phyloP scores from a whole-genome alignment of 805 yeast genomes.

The Hanseniaspora thailandica region DNA sequence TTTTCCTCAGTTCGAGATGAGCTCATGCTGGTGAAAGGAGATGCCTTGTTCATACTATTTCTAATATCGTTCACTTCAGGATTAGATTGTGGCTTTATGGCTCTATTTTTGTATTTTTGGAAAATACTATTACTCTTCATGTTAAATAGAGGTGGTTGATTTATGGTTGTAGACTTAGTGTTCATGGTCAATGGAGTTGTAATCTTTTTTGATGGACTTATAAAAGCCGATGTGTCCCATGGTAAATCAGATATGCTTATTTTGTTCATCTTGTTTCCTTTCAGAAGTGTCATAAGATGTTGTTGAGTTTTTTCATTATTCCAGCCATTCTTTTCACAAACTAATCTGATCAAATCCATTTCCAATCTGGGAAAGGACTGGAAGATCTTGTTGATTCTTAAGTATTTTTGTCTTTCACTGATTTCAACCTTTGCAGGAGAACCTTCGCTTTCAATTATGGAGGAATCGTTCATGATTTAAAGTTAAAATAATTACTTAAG shows the following conservation, averaged over 20 bases:
- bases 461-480: conserved; percentile 3
- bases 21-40: background rate
- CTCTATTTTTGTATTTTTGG: conserved; percentile 14
- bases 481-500: no score
- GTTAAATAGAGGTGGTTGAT: background rate
- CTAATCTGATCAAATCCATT: conserved; percentile 12
- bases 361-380: conserved; percentile 10
- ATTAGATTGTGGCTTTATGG: background rate
- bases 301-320: background rate
- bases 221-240: background rate
- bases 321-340: conserved; percentile 9
- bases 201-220: background rate
- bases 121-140: conserved; percentile 4
- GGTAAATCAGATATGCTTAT: conserved; percentile 4
- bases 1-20: background rate
- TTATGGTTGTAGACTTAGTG: background rate
- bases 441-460: background rate
- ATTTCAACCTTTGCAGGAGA: background rate
- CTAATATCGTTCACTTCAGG: background rate
- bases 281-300: background rate
- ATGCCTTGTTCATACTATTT: background rate
- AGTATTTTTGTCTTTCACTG: conserved; percentile 12
- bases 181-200: background rate
- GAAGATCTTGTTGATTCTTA: conserved; percentile 11
- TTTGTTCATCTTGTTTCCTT: conserved; percentile 3